Conservation (phyloP, 306 rosid species). For the Delonix regia region DNA sequence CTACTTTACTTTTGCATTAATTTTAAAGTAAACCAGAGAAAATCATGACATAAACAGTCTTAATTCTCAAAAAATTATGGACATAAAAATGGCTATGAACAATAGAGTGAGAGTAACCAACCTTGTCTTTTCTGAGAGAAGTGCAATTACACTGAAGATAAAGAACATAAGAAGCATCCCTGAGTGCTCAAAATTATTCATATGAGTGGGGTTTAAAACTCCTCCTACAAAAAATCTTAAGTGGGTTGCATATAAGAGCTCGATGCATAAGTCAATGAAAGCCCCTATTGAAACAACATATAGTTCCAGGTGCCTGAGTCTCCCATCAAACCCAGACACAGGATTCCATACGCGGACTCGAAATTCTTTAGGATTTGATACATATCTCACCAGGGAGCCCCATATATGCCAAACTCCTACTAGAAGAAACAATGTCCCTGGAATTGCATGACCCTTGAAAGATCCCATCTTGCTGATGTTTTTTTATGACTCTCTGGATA, state of each 20-base stretch:
- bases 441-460: slow-evolving; percentile 78
- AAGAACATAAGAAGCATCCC: slow-evolving; percentile 93
- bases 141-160: slow-evolving; percentile 59
- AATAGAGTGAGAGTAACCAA: slow-evolving; percentile 23
- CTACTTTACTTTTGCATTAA: neutral
- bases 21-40: neutral
- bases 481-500: neutral
- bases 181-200: slow-evolving; percentile 87
- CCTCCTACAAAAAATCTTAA: slow-evolving; percentile 66
- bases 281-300: slow-evolving; percentile 70
- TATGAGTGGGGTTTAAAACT: slow-evolving; percentile 67
- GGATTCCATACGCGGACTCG: slow-evolving; percentile 73
- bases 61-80: neutral
- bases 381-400: slow-evolving; percentile 63
- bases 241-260: slow-evolving; percentile 77
- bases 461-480: slow-evolving; percentile 67
- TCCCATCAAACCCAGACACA: slow-evolving; percentile 73
- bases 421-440: slow-evolving; percentile 78
- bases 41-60: neutral
- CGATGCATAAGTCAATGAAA: slow-evolving; percentile 81
- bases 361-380: slow-evolving; percentile 56
- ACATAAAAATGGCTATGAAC: too few relatives aligned
- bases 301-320: slow-evolving; percentile 70
- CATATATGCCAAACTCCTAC: slow-evolving; percentile 89
- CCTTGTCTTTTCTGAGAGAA: slow-evolving; percentile 76